Conservation (phyloP, 768 basidiomycete genomes). For the Nidula microcarpa region DNA sequence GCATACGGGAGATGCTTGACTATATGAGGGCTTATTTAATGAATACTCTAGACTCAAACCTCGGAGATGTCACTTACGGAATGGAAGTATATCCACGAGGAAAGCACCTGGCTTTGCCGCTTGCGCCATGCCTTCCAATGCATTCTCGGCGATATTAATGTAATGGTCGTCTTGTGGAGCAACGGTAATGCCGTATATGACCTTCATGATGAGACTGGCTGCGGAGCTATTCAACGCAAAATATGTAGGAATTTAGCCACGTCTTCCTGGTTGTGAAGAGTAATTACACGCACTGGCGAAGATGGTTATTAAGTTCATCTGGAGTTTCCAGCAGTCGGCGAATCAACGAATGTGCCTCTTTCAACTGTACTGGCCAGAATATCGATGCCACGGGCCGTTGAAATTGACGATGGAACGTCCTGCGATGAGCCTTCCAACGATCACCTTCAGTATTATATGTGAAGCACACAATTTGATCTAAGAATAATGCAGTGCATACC, state of each 20-base stretch:
- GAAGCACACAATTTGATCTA: neutral
- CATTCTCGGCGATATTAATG: conserved; percentile 49
- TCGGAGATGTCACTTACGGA: conserved; percentile 15
- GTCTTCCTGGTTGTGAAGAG: neutral
- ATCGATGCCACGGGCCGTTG: conserved; percentile 34
- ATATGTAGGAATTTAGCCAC: neutral
- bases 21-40: conserved; percentile 6
- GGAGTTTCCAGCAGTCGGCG: conserved; percentile 39
- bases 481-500: conserved; percentile 12
- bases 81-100: conserved; percentile 47
- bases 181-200: conserved; percentile 48
- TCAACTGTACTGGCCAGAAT: conserved; percentile 43
- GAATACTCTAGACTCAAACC: neutral
- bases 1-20: conserved; percentile 47
- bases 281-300: conserved; percentile 38
- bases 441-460: conserved; percentile 30
- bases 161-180: conserved; percentile 39
- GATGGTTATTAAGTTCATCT: conserved; percentile 41
- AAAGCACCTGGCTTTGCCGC: conserved; percentile 52
- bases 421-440: conserved; percentile 49
- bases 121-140: conserved; percentile 45
- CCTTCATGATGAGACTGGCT: conserved; percentile 50
- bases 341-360: conserved; percentile 42
- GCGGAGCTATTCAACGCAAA: conserved; percentile 31
- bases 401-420: conserved; percentile 50